Evolutionary conservation across 371 early-diverging fungal genomes (phyloP).

Genomic region (Funneliformis caledonium): DNA sequence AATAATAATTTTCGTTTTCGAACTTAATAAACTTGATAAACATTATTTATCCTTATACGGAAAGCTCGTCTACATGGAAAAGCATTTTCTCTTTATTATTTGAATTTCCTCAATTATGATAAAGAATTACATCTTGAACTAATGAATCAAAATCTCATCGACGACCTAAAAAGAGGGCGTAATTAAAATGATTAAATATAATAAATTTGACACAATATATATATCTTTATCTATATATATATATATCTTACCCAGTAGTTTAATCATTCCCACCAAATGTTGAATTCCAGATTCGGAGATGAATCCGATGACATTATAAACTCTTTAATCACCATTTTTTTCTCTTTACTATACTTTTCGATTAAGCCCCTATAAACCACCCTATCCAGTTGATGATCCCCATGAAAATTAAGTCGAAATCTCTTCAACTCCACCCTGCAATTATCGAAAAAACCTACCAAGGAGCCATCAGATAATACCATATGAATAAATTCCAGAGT

Average conservation of each 20-base stretch:
- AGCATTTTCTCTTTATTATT: no score
- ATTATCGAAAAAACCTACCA: not conserved
- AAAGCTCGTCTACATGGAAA: no score
- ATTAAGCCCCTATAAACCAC: not conserved
- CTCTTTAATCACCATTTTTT: not conserved
- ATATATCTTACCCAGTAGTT: not conserved
- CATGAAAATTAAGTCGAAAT: not conserved
- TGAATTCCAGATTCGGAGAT: not conserved
- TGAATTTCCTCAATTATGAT: no score
- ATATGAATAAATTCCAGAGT: conserved; percentile 1
- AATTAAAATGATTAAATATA: no score
- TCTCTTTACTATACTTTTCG: not conserved
- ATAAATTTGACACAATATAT: no score
- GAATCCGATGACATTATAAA: not conserved
- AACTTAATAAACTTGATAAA: no score
- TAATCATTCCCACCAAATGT: not conserved
- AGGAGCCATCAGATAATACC: not conserved
- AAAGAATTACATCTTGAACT: no score
- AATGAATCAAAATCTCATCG: no score
- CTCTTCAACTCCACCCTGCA: not conserved
- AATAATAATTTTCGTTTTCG: no score
- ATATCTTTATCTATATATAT: not conserved
- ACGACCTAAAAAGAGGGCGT: no score
- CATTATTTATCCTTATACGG: no score
- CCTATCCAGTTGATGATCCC: not conserved